A percentile compares a stretch with the other conserved stretches of the same genome.
Conservation (phyloP, 1,284 basidiomycete genomes). For the Cutaneotrichosporon spelunceum region DNA sequence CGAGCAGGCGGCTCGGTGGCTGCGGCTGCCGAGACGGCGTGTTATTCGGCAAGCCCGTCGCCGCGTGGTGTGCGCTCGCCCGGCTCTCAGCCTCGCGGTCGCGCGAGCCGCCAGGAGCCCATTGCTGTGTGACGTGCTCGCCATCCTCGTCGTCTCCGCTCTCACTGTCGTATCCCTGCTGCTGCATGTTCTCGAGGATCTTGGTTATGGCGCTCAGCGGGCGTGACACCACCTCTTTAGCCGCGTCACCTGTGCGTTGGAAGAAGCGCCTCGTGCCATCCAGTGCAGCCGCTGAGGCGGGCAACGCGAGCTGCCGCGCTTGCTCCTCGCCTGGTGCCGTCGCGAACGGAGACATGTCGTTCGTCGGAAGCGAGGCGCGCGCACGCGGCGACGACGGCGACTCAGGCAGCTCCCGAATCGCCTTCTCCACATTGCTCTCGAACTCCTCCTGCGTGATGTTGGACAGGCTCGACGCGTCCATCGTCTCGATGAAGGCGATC, state of each 20-base stretch:
- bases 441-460: conserved; percentile 91
- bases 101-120: conserved; percentile 7
- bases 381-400: conserved; percentile 38
- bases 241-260: conserved; percentile 74
- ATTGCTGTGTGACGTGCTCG: conserved; percentile 16
- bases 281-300: conserved; percentile 61
- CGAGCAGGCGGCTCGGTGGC: conserved; percentile 20
- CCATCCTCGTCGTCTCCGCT: conserved; percentile 33
- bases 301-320: conserved; percentile 68
- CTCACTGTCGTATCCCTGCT: conserved; percentile 51
- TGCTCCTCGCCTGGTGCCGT: conserved; percentile 69
- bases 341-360: conserved; percentile 41
- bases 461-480: conserved; percentile 90
- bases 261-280: conserved; percentile 72
- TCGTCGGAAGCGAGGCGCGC: conserved; percentile 10
- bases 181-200: conserved; percentile 63
- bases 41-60: conserved; percentile 1
- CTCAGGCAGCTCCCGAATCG: conserved; percentile 65
- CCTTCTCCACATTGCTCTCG: conserved; percentile 71
- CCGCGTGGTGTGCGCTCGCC: background rate
- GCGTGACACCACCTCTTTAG: conserved; percentile 67
- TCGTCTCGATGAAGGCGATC: conserved; percentile 91
- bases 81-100: conserved; percentile 10
- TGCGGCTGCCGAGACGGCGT: conserved; percentile 6
- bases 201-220: conserved; percentile 80